phyloP scores from a whole-genome alignment of 2,329 filamentous ascomycete genomes.

The Didymosphaeria variabile region DNA sequence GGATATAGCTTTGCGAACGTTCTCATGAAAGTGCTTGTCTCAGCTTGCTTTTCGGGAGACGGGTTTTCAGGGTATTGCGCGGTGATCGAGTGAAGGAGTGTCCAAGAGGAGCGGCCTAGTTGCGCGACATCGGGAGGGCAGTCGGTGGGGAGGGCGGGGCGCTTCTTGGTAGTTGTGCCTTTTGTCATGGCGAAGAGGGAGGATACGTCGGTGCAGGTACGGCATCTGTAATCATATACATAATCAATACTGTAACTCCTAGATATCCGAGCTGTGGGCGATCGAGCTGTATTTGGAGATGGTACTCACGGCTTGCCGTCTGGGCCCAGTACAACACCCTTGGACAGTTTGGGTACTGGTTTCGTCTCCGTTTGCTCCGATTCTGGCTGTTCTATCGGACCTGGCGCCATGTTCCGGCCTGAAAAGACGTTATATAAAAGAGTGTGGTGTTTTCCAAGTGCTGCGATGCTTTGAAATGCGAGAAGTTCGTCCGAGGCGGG shows the following conservation, averaged over 20 bases:
- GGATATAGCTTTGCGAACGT: slow-evolving; percentile 90
- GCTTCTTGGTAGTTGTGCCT: slow-evolving; percentile 44
- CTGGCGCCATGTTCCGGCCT: slow-evolving; percentile 33
- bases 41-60: slow-evolving; percentile 72
- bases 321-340: slow-evolving; percentile 77
- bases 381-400: slow-evolving; percentile 31
- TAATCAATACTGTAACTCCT: slow-evolving; percentile 7
- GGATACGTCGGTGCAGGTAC: slow-evolving; percentile 71
- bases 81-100: slow-evolving; percentile 88
- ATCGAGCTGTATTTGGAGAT: slow-evolving; percentile 27
- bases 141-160: slow-evolving; percentile 62
- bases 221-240: slow-evolving; percentile 63
- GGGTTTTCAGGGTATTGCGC: slow-evolving; percentile 82
- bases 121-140: slow-evolving; percentile 91
- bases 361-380: slow-evolving; percentile 37
- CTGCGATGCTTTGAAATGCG: slow-evolving; percentile 22
- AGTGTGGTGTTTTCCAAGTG: slow-evolving; percentile 6
- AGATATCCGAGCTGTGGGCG: not conserved
- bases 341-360: slow-evolving; percentile 66
- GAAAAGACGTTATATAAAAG: slow-evolving; percentile 7
- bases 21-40: slow-evolving; percentile 79
- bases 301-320: slow-evolving; percentile 82
- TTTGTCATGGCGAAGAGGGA: slow-evolving; percentile 69
- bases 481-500: slow-evolving; percentile 12
- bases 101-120: slow-evolving; percentile 91